Evolutionary conservation across 495 filamentous ascomycete genomes (phyloP), one percentile per base, ranked within the genome.

Genomic region (Neurospora pannonica): DNA sequence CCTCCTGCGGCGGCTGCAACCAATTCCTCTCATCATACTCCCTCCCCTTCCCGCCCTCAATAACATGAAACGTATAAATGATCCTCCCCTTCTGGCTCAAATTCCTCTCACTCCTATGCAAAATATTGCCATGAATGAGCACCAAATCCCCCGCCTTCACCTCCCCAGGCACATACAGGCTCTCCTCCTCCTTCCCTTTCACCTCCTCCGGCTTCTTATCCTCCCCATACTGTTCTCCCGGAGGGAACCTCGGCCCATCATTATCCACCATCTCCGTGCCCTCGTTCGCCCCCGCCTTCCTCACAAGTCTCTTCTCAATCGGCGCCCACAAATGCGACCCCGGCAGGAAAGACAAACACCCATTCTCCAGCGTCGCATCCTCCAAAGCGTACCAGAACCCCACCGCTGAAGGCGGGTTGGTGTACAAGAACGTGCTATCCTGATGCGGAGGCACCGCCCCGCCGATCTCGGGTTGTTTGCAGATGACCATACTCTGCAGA

Each of bases 61-160:
- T 98, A 48, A 97, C 88, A 85, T 99, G 96, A 78, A 98, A 99
- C 0, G 97, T 99, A 83, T 99, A 99, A 34, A 97, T 97, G 81
- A 94, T 97, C 78, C 96, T 88, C 73, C 94, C 95, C 83, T 91
- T 92, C 73, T 85, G 81, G 78, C 96, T 97, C 40, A 87, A 81
- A 77, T 99, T 99, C 87, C 86, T 92, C 87, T 97, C 94, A 81
- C 96, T 98, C 88, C 97, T 96, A 81, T 99, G 96, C 82, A 99
- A 77, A 62, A 98, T 83, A 85, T 99, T 98, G 21, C 96, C 96
- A 86, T 99, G 96, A 76, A 99, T 98, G 70, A 99, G 81, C 48
- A 98, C 94, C 81, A 99, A 80, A 42, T 91, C 91, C 0, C 96
- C 96, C 10, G 94, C 93, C 85, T 94, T 92, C 4, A 97, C 91